Evolutionary conservation across 176 grass and related monocot species (phyloP).

Genomic region (Elymus sibiricus): DNA sequence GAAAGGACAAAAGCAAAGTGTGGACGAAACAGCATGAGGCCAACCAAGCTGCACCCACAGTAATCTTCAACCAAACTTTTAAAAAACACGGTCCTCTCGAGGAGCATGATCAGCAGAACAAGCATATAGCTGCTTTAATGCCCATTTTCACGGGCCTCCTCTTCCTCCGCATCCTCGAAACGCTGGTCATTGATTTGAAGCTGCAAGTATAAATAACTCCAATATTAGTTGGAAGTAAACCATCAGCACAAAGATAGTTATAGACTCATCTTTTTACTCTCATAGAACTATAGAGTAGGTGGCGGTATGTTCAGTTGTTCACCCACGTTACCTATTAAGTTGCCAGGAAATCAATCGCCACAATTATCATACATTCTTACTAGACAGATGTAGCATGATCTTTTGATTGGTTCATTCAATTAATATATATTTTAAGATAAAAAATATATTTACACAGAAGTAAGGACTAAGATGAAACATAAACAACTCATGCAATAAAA

Average conservation of each 20-base stretch:
- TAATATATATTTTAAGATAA: too few relatives aligned
- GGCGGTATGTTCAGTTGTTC: not conserved
- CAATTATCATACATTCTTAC: not conserved
- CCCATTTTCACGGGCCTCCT: constrained; percentile 42
- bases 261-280: not conserved
- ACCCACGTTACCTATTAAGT: not conserved
- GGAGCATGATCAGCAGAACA: constrained; percentile 9
- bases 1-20: not conserved
- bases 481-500: not conserved
- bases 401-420: not conserved
- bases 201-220: constrained; percentile 30
- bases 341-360: not conserved
- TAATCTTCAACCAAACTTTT: constrained; percentile 25
- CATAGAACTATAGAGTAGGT: not conserved
- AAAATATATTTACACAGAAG: not conserved
- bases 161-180: constrained; percentile 95
- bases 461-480: not conserved
- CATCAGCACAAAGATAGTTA: not conserved
- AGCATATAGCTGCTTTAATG: constrained; percentile 31
- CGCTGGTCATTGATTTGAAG: constrained; percentile 79
- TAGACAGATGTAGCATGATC: not conserved
- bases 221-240: not conserved
- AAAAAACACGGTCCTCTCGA: constrained; percentile 7
- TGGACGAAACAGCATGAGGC: constrained; percentile 19
- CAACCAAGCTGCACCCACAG: constrained; percentile 39